phyloP scores from a whole-genome alignment of 192 early-diverging fungal genomes.

The Blastocladiella britannica region DNA sequence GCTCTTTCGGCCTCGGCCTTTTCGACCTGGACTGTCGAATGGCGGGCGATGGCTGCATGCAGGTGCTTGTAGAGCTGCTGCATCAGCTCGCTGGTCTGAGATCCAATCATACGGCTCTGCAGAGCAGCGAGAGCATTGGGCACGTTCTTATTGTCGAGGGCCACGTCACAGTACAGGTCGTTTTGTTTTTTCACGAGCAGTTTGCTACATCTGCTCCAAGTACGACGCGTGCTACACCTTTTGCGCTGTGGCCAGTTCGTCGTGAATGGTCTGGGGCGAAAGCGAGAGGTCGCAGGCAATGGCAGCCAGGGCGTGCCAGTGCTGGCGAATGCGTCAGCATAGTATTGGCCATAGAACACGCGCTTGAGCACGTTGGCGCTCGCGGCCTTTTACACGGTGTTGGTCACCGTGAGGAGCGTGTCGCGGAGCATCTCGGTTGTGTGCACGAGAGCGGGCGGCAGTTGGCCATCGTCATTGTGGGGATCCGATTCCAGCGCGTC shows the following conservation, averaged over 20 bases:
- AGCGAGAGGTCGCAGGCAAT: not conserved
- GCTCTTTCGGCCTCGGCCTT: not conserved
- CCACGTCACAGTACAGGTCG: not conserved
- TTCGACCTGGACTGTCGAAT: not conserved
- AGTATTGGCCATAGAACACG: not conserved
- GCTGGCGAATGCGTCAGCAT: not conserved
- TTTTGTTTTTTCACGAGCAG: not conserved
- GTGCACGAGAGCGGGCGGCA: not conserved
- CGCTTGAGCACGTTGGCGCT: not conserved
- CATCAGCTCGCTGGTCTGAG: not conserved
- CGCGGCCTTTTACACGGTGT: not conserved
- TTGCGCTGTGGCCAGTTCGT: not conserved
- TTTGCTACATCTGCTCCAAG: not conserved
- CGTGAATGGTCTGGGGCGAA: not conserved
- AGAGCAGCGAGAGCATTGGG: not conserved
- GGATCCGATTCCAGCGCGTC: not conserved
- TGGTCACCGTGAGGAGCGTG: not conserved
- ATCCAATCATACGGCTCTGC: not conserved
- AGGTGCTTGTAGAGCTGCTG: not conserved
- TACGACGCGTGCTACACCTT: not conserved
- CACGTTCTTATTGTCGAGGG: not conserved
- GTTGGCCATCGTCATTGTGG: not conserved
- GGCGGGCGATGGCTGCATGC: not conserved
- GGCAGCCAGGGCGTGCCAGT: not conserved
- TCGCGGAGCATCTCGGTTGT: not conserved